Base-by-base conservation (phyloP, 805 yeast genomes). In the Saturnispora hagleri region DNA sequence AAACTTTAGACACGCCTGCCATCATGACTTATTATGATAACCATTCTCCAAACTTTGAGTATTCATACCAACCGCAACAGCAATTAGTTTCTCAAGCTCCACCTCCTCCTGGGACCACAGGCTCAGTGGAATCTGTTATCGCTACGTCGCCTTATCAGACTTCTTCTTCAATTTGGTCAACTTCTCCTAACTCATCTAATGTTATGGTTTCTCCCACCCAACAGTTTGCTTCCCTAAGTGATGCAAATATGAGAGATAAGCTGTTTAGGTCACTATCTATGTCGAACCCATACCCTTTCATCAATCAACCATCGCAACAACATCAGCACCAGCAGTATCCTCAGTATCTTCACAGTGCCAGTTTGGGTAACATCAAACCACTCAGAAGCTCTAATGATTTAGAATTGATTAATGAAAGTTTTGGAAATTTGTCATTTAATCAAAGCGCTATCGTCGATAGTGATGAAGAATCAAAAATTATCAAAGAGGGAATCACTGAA, bases 131-230 rank as follows among this genome's bases (percentile, higher is more conserved):
- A 3, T 35, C 57, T n/a, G 45, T 49, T 34, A 48, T 54, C 15
- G 57, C 63, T 5, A 55, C 62, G 3, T 61, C 66, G 12, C 63
- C 65, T 4, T 58, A 60, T 48, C 59, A 57, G 33, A 52, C 51
- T 17, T 50, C 55, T 57, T 46, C 51, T 24, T 50, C 55, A 58
- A 50, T 50, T 20, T 53, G 51, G 51, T 36, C 53, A 43, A 45
- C 17, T 28, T 28, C 46, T 6, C n/a, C 28, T 36, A 17, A 44
- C 52, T 31, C 50, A 10, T 18, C 42, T 13, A 41, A 41, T 24
- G n/a, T 18, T 5, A 22, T 41, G 31, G 22, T 41, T 24, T 41
- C 44, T 20, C 44, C 44, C 15, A 22, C 44, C 24, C 44, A 41
- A 6, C 44, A 41, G 8, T 24, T 13, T 22, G 44, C 44, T 17